Percentiles rank a stretch among this genome's conserved stretches.
Evolutionary conservation across 2,329 filamentous ascomycete species (phyloP).

Genomic region (Colletotrichum sojae): DNA sequence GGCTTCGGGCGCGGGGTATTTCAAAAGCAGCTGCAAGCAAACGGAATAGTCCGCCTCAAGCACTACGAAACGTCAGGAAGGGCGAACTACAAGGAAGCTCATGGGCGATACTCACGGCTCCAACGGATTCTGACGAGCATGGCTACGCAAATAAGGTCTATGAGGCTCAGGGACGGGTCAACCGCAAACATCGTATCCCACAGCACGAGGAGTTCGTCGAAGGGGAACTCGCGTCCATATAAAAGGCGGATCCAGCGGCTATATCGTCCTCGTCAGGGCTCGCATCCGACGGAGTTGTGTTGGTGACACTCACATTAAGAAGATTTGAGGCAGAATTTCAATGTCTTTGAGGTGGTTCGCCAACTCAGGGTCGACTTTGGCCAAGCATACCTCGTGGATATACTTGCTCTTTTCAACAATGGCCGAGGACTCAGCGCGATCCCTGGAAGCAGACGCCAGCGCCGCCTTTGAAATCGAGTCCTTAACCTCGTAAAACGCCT

Average conservation of each 20-base stretch:
- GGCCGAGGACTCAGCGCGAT: conserved; percentile 63
- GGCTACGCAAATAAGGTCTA: conserved; percentile 92
- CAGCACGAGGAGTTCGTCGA: conserved; percentile 84
- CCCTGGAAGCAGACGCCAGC: conserved; percentile 42
- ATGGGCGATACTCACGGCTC: conserved; percentile 74
- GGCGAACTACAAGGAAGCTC: no score
- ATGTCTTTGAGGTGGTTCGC: conserved; percentile 84
- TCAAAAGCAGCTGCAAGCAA: conserved; percentile 84
- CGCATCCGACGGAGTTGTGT: background rate
- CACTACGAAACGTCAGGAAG: conserved; percentile 63
- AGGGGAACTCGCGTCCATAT: conserved; percentile 93
- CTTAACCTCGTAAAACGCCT: conserved; percentile 86
- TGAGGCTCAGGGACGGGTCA: conserved; percentile 82
- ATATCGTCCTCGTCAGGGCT: conserved; percentile 14
- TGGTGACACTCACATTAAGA: conserved; percentile 79
- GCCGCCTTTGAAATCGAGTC: conserved; percentile 50
- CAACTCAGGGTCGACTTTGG: conserved; percentile 85
- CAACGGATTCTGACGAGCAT: conserved; percentile 95
- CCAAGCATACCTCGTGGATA: conserved; percentile 87
- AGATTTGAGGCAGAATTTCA: conserved; percentile 96
- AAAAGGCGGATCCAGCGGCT: conserved; percentile 94
- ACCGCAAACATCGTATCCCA: conserved; percentile 95
- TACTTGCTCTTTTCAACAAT: conserved; percentile 90
- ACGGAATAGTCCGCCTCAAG: conserved; percentile 89
- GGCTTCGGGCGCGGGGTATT: conserved; percentile 79